These are phyloP conservation scores for Middelhovenomyces tepae DNA, from an alignment of 805 yeast genomes.

Conservation along the genomic window DNA sequence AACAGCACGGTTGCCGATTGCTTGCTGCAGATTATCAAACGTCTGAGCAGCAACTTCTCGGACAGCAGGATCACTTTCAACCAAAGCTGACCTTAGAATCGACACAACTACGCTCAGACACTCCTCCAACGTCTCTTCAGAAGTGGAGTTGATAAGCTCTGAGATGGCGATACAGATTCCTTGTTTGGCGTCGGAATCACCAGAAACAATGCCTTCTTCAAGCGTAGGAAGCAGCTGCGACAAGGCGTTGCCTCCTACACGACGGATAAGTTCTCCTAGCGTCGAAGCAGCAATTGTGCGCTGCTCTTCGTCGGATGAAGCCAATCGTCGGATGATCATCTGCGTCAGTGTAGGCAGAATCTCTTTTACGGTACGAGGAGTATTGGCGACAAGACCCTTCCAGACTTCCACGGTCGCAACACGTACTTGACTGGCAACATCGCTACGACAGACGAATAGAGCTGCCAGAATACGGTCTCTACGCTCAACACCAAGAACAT, in stretches of 20 bases:
- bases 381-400: slow-evolving; percentile 93
- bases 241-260: slow-evolving; percentile 86
- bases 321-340: slow-evolving; percentile 72
- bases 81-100: slow-evolving; percentile 69
- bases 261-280: slow-evolving; percentile 85
- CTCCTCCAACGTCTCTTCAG: slow-evolving; percentile 46
- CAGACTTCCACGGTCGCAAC: slow-evolving; percentile 87
- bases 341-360: slow-evolving; percentile 76
- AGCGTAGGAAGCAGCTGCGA: slow-evolving; percentile 78
- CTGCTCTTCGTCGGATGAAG: slow-evolving; percentile 69
- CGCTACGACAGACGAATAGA: slow-evolving; percentile 91
- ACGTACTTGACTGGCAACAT: slow-evolving; percentile 78
- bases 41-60: slow-evolving; percentile 89
- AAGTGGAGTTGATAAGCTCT: slow-evolving; percentile 73
- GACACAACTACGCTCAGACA: slow-evolving; percentile 62
- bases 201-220: slow-evolving; percentile 48
- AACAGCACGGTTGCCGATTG: slow-evolving; percentile 74
- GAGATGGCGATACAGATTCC: slow-evolving; percentile 93
- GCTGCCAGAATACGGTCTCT: slow-evolving; percentile 79
- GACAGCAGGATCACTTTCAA: slow-evolving; percentile 63
- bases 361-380: slow-evolving; percentile 90
- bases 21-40: slow-evolving; percentile 77
- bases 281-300: slow-evolving; percentile 88
- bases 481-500: slow-evolving; percentile 76
- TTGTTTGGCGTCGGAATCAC: slow-evolving; percentile 79